A percentile compares a stretch with the other conserved stretches of the same genome.
phyloP scores from a whole-genome alignment of 2,329 filamentous ascomycete genomes.

The Fonsecaea multimorphosa region DNA sequence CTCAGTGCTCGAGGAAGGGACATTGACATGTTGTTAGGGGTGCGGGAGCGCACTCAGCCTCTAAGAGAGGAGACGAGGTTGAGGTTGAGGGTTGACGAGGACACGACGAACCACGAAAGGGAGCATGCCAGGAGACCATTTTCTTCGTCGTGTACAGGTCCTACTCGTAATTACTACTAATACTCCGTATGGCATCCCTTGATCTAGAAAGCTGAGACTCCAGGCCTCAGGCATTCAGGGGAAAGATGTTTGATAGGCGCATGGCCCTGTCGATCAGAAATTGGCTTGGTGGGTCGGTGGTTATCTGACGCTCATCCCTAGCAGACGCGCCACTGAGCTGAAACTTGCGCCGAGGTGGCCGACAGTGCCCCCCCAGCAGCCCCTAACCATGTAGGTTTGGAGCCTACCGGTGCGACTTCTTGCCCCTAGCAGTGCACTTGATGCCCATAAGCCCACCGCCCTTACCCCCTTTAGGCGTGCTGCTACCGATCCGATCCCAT shows the following conservation, averaged over 20 bases:
- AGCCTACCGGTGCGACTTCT: background rate
- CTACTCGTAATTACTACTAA: too few relatives aligned
- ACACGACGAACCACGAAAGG: background rate
- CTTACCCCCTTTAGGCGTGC: background rate
- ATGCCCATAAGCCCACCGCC: background rate
- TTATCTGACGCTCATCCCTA: background rate
- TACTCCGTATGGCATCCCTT: too few relatives aligned
- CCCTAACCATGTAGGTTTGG: too few relatives aligned
- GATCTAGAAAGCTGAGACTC: background rate
- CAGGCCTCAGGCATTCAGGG: background rate
- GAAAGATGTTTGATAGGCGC: background rate
- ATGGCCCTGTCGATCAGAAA: background rate
- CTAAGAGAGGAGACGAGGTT: background rate
- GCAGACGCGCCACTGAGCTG: background rate
- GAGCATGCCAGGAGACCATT: background rate
- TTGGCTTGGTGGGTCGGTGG: background rate
- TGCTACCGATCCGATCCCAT: background rate
- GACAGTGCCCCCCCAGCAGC: background rate
- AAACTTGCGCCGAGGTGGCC: background rate
- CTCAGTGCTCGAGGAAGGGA: conserved; percentile 30
- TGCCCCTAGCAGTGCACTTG: background rate
- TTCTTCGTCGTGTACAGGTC: background rate
- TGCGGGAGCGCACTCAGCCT: background rate
- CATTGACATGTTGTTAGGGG: conserved; percentile 25
- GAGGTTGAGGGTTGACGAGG: background rate